Conservation (phyloP, 106 monocot genomes). For the Cymbidium sinense region DNA sequence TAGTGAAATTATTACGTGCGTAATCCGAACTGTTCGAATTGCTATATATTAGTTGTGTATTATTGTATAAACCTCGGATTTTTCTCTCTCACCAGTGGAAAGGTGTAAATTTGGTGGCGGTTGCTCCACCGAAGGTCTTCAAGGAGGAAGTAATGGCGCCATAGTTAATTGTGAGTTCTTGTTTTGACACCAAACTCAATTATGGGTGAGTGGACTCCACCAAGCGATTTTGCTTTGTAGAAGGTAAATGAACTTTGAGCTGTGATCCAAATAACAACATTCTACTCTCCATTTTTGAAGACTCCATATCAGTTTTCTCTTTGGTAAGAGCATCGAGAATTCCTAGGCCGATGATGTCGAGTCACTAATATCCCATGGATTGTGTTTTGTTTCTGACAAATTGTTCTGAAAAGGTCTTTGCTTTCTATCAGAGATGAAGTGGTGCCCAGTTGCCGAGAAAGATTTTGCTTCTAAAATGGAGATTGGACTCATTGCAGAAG, state of each 20-base stretch:
- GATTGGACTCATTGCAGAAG: slow-evolving; percentile 7
- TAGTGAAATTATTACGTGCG: too few relatives aligned
- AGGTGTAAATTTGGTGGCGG: slow-evolving; percentile 9
- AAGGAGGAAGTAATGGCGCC: slow-evolving; percentile 25
- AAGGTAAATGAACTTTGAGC: too few relatives aligned
- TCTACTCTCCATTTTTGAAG: too few relatives aligned
- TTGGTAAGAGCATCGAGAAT: slow-evolving; percentile 44
- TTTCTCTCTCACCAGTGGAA: slow-evolving; percentile 40
- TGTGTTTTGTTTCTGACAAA: too few relatives aligned
- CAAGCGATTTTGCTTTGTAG: too few relatives aligned
- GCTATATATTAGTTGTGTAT: too few relatives aligned
- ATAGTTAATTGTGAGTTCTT: slow-evolving; percentile 24
- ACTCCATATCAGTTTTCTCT: slow-evolving; percentile 15
- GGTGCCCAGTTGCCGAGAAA: slow-evolving; percentile 7
- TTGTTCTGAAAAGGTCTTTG: too few relatives aligned
- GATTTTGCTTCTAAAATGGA: neutral
- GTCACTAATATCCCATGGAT: slow-evolving; percentile 1
- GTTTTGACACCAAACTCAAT: slow-evolving; percentile 66
- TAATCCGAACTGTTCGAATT: too few relatives aligned
- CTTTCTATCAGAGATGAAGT: too few relatives aligned
- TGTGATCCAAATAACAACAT: too few relatives aligned
- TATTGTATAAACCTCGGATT: slow-evolving; percentile 56
- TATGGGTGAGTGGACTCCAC: too few relatives aligned
- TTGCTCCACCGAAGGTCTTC: slow-evolving; percentile 3
- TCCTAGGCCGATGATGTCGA: slow-evolving; percentile 29